phyloP scores from a whole-genome alignment of 1,284 basidiomycete genomes.

The Heterobasidion parviporum region DNA sequence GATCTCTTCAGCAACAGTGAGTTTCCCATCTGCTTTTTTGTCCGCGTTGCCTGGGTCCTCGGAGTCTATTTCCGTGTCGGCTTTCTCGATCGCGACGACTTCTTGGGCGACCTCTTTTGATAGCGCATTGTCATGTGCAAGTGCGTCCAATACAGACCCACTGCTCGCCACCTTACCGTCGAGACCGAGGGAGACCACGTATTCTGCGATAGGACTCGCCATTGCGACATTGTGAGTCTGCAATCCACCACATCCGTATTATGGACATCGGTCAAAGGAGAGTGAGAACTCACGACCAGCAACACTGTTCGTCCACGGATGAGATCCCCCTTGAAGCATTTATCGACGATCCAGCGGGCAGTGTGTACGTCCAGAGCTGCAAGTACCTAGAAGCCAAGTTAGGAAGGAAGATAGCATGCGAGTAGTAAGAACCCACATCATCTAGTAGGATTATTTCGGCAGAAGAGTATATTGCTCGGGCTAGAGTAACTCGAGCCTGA shows the following conservation, averaged over 20 bases:
- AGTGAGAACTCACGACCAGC: slow-evolving; percentile 48
- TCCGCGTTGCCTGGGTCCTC: slow-evolving; percentile 18
- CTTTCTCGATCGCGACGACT: slow-evolving; percentile 20
- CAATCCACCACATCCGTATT: background rate
- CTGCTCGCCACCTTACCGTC: slow-evolving; percentile 43
- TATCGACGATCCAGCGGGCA: slow-evolving; percentile 68
- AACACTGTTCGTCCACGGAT: slow-evolving; percentile 63
- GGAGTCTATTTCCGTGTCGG: slow-evolving; percentile 29
- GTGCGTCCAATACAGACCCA: slow-evolving; percentile 35
- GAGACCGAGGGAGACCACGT: slow-evolving; percentile 47
- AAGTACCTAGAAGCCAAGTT: slow-evolving; percentile 24
- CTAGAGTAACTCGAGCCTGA: slow-evolving; percentile 63
- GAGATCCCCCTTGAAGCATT: slow-evolving; percentile 65
- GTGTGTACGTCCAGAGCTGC: slow-evolving; percentile 60
- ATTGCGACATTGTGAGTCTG: slow-evolving; percentile 65
- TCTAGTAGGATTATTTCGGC: slow-evolving; percentile 57
- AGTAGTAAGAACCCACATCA: slow-evolving; percentile 35
- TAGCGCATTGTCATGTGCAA: slow-evolving; percentile 30
- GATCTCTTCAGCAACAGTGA: slow-evolving; percentile 54
- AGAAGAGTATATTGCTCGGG: slow-evolving; percentile 60
- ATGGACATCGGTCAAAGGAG: background rate
- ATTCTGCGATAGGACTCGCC: slow-evolving; percentile 52
- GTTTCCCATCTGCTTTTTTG: slow-evolving; percentile 31
- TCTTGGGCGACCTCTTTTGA: slow-evolving; percentile 31
- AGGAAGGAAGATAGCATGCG: slow-evolving; percentile 1